These are phyloP conservation scores for Trichosporon coremiiforme DNA, from an alignment of 1,284 basidiomycete genomes.

Conservation along the genomic window DNA sequence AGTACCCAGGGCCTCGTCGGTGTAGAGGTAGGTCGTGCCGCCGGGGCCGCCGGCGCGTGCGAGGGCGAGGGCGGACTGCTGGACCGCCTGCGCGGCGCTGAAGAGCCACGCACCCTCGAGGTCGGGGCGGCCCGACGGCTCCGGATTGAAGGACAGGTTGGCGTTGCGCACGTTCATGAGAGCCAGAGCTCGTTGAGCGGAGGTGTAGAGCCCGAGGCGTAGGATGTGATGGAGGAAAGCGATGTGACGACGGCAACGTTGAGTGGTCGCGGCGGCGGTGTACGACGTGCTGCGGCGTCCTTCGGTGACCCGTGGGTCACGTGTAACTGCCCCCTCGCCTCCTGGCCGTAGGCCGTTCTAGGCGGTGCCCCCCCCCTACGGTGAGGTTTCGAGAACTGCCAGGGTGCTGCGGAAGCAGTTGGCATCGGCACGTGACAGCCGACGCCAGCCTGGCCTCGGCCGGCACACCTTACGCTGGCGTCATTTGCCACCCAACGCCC, in stretches of 20 bases:
- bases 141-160: neutral
- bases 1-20: conserved; percentile 35
- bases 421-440: neutral
- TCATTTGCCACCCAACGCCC: conserved; percentile 19
- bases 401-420: neutral
- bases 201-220: conserved; percentile 13
- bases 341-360: neutral
- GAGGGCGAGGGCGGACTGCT: conserved; percentile 48
- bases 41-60: conserved; percentile 51
- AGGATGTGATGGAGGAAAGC: conserved; percentile 18
- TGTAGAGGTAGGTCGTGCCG: conserved; percentile 50
- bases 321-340: neutral
- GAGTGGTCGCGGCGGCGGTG: conserved; percentile 5
- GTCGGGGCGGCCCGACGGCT: conserved; percentile 7
- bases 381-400: neutral
- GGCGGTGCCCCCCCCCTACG: no score
- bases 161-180: conserved; percentile 21
- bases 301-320: neutral
- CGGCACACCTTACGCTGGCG: neutral
- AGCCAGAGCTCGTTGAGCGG: conserved; percentile 19
- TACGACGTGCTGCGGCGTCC: neutral
- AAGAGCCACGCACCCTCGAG: conserved; percentile 29
- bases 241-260: conserved; percentile 18
- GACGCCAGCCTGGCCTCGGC: neutral
- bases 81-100: conserved; percentile 34